Conservation (phyloP, 306 rosid genomes). For the Mimosa pudica region DNA sequence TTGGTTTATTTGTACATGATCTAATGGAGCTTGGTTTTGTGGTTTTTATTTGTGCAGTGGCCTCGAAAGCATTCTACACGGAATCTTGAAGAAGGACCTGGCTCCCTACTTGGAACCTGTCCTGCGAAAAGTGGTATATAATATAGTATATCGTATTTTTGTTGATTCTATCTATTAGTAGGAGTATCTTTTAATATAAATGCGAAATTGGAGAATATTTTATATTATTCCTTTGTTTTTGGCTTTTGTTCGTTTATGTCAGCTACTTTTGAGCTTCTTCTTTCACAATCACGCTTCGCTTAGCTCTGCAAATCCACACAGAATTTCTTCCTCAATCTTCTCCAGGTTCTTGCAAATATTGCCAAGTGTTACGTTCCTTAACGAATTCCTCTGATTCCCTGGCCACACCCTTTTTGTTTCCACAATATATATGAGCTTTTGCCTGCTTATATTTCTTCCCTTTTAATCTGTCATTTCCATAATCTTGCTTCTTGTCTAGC, state of each 20-base stretch:
- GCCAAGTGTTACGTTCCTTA: background rate
- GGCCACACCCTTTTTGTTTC: background rate
- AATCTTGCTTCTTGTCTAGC: background rate
- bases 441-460: background rate
- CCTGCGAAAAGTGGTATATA: conserved; percentile 48
- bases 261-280: conserved; percentile 26
- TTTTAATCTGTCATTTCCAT: background rate
- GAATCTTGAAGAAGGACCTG: conserved; percentile 1
- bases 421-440: too few species aligned
- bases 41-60: conserved; percentile 43
- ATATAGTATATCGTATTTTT: conserved; percentile 13
- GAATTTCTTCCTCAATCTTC: conserved; percentile 23
- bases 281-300: conserved; percentile 22
- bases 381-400: conserved; percentile 8
- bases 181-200: background rate
- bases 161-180: conserved; percentile 8
- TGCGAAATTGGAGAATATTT: background rate
- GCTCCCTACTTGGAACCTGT: conserved; percentile 40
- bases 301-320: background rate
- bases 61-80: conserved; percentile 29
- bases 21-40: conserved; percentile 27
- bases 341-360: conserved; percentile 21
- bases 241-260: background rate
- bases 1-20: background rate
- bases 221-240: background rate